Percentiles rank a stretch among this genome's conserved stretches.
Evolutionary conservation across 2,329 filamentous ascomycete species (phyloP).

Genomic region (Aspergillus arachidicola): DNA sequence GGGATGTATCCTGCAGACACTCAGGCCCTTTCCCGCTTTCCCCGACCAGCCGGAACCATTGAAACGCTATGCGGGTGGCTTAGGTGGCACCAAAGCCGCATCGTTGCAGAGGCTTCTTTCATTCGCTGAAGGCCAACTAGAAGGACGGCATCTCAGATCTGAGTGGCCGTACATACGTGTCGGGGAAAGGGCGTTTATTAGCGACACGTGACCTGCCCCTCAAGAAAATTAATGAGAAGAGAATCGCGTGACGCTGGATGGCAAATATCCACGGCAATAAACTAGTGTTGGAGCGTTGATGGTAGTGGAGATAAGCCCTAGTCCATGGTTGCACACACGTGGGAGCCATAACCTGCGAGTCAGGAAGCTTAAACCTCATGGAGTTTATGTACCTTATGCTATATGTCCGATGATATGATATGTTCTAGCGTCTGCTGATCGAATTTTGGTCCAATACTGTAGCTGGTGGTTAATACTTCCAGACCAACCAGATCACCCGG

Average conservation of each 20-base stretch:
- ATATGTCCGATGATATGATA: conserved; percentile 19
- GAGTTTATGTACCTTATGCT: background rate
- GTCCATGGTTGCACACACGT: conserved; percentile 24
- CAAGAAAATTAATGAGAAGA: background rate
- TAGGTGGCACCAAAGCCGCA: conserved; percentile 21
- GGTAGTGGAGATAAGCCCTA: conserved; percentile 31
- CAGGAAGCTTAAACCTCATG: conserved; percentile 6
- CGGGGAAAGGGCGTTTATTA: background rate
- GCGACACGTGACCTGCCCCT: background rate
- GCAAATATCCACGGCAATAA: background rate
- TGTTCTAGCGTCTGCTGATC: conserved; percentile 18
- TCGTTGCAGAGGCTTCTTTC: conserved; percentile 5
- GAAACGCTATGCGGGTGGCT: conserved; percentile 19
- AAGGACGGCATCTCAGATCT: background rate
- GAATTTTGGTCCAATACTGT: conserved; percentile 14
- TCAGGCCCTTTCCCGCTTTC: conserved; percentile 21
- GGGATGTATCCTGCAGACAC: conserved; percentile 21
- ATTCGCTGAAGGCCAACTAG: conserved; percentile 6
- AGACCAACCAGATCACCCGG: conserved; percentile 28
- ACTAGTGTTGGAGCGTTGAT: background rate
- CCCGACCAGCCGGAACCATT: conserved; percentile 26
- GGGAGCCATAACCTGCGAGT: conserved; percentile 17
- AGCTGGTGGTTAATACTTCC: conserved; percentile 26
- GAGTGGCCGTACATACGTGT: background rate
- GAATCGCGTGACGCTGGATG: background rate